phyloP scores from a whole-genome alignment of 192 early-diverging fungal genomes.

The Coemansia sp. region DNA sequence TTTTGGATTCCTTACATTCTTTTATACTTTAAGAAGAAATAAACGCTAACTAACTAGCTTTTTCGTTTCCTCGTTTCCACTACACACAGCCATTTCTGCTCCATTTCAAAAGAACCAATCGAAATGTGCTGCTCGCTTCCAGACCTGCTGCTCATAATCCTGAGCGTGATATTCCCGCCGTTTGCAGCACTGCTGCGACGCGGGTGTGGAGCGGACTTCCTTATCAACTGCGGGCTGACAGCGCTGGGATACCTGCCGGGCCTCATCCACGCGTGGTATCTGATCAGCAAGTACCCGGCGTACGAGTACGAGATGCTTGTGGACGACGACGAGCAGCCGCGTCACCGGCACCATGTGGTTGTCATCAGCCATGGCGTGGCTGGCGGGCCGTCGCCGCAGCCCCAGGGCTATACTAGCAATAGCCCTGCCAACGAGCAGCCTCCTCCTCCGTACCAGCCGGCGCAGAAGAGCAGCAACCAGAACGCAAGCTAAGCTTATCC shows the following conservation, averaged over 20 bases:
- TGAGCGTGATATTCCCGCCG: conserved; percentile 63
- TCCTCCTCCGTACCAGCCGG: conserved; percentile 35
- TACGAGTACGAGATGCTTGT: conserved; percentile 54
- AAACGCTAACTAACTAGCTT: no score
- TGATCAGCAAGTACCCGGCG: conserved; percentile 60
- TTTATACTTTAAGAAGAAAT: no score
- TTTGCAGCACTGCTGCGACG: conserved; percentile 64
- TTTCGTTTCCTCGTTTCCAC: not conserved
- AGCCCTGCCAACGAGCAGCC: conserved; percentile 16
- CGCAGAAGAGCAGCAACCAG: conserved; percentile 18
- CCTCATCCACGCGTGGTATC: conserved; percentile 69
- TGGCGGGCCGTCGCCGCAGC: conserved; percentile 4
- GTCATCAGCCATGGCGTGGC: conserved; percentile 26
- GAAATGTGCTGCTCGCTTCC: conserved; percentile 48
- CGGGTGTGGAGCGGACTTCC: conserved; percentile 65
- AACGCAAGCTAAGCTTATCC: not conserved
- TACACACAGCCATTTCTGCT: not conserved
- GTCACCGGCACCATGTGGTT: conserved; percentile 39
- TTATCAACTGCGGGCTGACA: conserved; percentile 74
- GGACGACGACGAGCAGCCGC: conserved; percentile 38
- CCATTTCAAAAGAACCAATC: conserved; percentile 2
- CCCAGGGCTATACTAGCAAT: not conserved
- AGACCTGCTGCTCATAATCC: conserved; percentile 49
- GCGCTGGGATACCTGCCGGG: conserved; percentile 72
- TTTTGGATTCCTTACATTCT: no score